phyloP scores from a whole-genome alignment of 768 basidiomycete species.

The Pleurotus ostreatus region DNA sequence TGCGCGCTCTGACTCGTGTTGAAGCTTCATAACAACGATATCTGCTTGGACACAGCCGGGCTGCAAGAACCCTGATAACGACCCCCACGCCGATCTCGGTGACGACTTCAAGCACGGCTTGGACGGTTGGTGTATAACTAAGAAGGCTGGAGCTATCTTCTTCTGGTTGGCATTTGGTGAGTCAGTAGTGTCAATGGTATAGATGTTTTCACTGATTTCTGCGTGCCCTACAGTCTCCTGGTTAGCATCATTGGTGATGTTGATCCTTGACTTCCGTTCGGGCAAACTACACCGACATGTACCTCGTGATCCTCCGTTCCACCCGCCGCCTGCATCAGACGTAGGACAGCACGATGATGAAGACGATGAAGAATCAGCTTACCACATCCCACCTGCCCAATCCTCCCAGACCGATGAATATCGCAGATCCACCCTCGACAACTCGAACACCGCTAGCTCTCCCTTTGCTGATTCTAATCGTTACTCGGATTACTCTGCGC shows the following conservation, averaged over 20 bases:
- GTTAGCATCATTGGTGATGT: slow-evolving; percentile 61
- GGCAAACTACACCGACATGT: slow-evolving; percentile 47
- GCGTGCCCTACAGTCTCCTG: slow-evolving; percentile 55
- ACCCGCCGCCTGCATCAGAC: slow-evolving; percentile 44
- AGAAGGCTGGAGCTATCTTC: slow-evolving; percentile 87
- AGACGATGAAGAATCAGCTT: slow-evolving; percentile 49
- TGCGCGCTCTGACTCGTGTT: background rate
- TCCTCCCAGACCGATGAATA: slow-evolving; percentile 13
- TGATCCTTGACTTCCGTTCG: slow-evolving; percentile 74
- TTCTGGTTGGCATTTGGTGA: slow-evolving; percentile 82
- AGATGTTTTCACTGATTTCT: background rate
- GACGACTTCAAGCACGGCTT: slow-evolving; percentile 65
- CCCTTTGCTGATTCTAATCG: slow-evolving; percentile 58
- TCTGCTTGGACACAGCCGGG: slow-evolving; percentile 88
- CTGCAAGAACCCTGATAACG: slow-evolving; percentile 80
- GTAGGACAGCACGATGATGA: slow-evolving; percentile 53
- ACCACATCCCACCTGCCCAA: slow-evolving; percentile 42
- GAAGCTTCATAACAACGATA: slow-evolving; percentile 70
- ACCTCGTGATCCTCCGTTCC: slow-evolving; percentile 76
- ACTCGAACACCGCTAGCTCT: slow-evolving; percentile 24
- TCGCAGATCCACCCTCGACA: slow-evolving; percentile 23
- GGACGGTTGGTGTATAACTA: slow-evolving; percentile 84
- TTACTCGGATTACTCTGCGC: slow-evolving; percentile 33
- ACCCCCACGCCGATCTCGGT: slow-evolving; percentile 72
- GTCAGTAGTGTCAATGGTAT: slow-evolving; percentile 17